Percentiles rank a stretch among this genome's conserved stretches.
Conservation (phyloP, 1,284 basidiomycete genomes). For the Anthracocystis setariae region DNA sequence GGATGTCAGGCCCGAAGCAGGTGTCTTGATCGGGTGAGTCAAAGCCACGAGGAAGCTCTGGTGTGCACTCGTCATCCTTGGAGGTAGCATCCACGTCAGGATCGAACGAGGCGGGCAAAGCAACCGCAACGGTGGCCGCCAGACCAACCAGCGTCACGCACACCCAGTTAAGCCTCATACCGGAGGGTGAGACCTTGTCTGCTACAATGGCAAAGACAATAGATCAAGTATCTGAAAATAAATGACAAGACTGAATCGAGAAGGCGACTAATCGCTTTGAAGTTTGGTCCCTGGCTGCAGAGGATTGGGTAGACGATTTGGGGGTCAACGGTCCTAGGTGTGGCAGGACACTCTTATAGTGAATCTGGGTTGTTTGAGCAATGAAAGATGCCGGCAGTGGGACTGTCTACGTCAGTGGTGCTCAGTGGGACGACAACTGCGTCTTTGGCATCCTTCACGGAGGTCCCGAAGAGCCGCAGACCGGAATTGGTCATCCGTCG, state of each 20-base stretch:
- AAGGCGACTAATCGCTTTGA: not conserved
- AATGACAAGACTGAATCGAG: not conserved
- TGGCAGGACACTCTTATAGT: not conserved
- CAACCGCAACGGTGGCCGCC: conserved; percentile 3
- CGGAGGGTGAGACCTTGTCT: not conserved
- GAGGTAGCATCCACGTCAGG: not conserved
- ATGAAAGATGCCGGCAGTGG: not conserved
- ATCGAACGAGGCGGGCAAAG: conserved; percentile 8
- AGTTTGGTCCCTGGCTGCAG: not conserved
- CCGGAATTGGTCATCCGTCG: no score
- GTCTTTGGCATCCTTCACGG: not conserved
- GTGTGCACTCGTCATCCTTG: not conserved
- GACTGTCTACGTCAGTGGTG: no score
- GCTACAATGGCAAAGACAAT: not conserved
- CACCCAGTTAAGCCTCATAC: conserved; percentile 33
- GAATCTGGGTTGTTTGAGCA: not conserved
- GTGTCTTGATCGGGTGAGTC: not conserved
- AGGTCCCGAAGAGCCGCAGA: no score
- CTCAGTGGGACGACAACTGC: no score
- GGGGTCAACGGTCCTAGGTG: not conserved
- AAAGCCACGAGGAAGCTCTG: not conserved
- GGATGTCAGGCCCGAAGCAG: conserved; percentile 11
- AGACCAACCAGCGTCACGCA: conserved; percentile 14
- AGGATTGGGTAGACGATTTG: not conserved
- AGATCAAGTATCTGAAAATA: not conserved